Conservation (phyloP, 306 rosid species). For the Vachellia pachyceras region DNA sequence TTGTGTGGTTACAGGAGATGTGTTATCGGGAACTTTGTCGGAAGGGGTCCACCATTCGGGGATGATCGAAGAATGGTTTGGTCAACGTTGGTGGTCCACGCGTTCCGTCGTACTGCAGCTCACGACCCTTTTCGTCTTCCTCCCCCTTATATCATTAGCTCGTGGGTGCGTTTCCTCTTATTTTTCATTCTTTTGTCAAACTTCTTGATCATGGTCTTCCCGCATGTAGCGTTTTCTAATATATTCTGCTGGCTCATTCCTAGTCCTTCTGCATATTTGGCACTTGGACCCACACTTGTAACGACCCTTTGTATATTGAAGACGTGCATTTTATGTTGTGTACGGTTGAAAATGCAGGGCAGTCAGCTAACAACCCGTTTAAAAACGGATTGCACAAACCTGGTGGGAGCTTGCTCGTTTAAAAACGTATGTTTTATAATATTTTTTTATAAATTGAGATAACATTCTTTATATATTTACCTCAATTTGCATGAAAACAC, state of each 20-base stretch:
- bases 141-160: slow-evolving; percentile 67
- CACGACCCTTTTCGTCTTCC: slow-evolving; percentile 56
- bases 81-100: slow-evolving; percentile 68
- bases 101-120: slow-evolving; percentile 55
- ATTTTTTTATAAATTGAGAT: too few relatives aligned
- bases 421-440: too few relatives aligned
- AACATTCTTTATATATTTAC: too few relatives aligned
- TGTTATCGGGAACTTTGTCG: slow-evolving; percentile 64
- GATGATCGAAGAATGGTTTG: slow-evolving; percentile 74
- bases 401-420: too few relatives aligned
- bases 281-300: background rate
- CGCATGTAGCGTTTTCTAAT: background rate
- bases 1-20: slow-evolving; percentile 56
- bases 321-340: too few relatives aligned
- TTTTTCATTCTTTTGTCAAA: background rate
- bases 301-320: background rate
- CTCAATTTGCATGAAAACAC: too few relatives aligned
- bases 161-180: slow-evolving; percentile 49
- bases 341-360: too few relatives aligned
- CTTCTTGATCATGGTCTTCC: slow-evolving; percentile 7
- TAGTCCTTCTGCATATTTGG: background rate
- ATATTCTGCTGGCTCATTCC: background rate
- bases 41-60: slow-evolving; percentile 59
- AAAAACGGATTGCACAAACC: too few relatives aligned
- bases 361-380: too few relatives aligned